Base-by-base conservation (phyloP, 2,329 filamentous ascomycete species). In the Neonectria punicea region DNA sequence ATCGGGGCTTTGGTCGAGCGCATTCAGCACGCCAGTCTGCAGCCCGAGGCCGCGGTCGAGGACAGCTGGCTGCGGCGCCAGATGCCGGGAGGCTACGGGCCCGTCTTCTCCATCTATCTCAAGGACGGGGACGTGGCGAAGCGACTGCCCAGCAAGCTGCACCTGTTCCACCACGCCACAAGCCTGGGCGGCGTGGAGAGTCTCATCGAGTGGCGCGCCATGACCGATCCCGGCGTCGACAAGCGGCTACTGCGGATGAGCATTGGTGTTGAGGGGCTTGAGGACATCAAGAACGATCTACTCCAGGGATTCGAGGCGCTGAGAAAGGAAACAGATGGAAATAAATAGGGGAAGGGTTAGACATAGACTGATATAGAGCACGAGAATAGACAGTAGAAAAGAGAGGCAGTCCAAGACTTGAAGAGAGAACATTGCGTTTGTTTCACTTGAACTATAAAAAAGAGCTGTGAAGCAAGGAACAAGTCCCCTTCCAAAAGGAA, bases 161-260 rank as follows among this genome's bases (percentile, higher is more conserved):
- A 84, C 2, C 85, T 97, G 49, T 98, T 98, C 83, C 93, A 97
- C 73, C 96, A 99, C 80, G 96, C 96, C 6, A 99, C 96, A 2
- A 97, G 93, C 78, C 80, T 98, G 30, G 96, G 96, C 2, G 95
- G 96, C 5, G 93, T 98, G 10, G 96, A 98, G 86, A 96, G 93
- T 75, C 80, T 98, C 82, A 94, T 99, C 72, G 96, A 99, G 86
- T 99, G 96, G 96, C 86, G 96, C 64, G 88, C 92, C 53, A 96
- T 99, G 93, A 91, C 90, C 64, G 96, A 99, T 83, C 74, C 80
- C 3, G 84, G 78, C 1, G 90, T 97, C 43, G 93, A 97, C 75
- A 87, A 84, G 75, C 84, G 87, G 63, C 78, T 98, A 77, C 75
- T 98, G 79, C 83, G 96, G 56, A 82, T 99, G 32, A 98, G 94